Percentiles rank a stretch among this genome's conserved stretches.
Evolutionary conservation across 2,329 filamentous ascomycete species (phyloP).

Genomic region (Hypocreales sp.): DNA sequence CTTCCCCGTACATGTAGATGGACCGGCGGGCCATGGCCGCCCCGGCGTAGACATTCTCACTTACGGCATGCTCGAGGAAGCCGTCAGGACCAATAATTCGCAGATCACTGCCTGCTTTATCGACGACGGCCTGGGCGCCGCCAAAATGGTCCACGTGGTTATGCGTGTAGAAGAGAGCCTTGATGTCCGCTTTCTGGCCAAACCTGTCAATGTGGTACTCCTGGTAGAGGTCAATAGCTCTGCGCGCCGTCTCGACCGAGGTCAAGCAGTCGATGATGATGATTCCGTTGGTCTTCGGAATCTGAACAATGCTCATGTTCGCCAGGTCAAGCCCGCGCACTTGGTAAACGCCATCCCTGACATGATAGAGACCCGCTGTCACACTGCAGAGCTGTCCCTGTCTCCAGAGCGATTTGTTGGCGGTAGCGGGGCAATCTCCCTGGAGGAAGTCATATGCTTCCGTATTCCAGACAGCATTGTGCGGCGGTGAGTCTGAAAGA

Average conservation of each 20-base stretch:
- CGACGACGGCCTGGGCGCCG: slow-evolving; percentile 11
- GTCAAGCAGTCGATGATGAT: slow-evolving; percentile 22
- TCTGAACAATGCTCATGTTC: slow-evolving; percentile 23
- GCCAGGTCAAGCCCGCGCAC: slow-evolving; percentile 22
- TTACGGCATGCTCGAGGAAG: slow-evolving; percentile 20
- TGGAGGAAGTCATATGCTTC: slow-evolving; percentile 10
- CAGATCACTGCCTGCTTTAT: slow-evolving; percentile 2
- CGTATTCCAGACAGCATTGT: slow-evolving; percentile 12
- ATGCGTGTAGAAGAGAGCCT: slow-evolving; percentile 23
- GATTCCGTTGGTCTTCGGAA: slow-evolving; percentile 13
- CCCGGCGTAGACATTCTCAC: slow-evolving; percentile 22
- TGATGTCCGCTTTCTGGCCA: slow-evolving; percentile 9
- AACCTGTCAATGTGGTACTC: slow-evolving; percentile 4
- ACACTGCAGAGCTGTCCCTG: slow-evolving; percentile 5
- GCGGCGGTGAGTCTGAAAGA: neutral
- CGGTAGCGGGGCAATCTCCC: slow-evolving; percentile 3
- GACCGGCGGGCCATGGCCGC: slow-evolving; percentile 21
- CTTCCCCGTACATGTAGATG: slow-evolving; percentile 22
- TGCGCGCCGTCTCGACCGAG: slow-evolving; percentile 17
- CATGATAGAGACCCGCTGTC: slow-evolving; percentile 17
- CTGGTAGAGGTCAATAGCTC: slow-evolving; percentile 18
- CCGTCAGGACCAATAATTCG: slow-evolving; percentile 19
- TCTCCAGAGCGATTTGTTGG: slow-evolving; percentile 5
- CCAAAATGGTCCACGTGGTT: slow-evolving; percentile 22
- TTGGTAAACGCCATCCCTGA: slow-evolving; percentile 21